Base-by-base conservation (phyloP, 768 basidiomycete species). In the Mycena leptocephala region DNA sequence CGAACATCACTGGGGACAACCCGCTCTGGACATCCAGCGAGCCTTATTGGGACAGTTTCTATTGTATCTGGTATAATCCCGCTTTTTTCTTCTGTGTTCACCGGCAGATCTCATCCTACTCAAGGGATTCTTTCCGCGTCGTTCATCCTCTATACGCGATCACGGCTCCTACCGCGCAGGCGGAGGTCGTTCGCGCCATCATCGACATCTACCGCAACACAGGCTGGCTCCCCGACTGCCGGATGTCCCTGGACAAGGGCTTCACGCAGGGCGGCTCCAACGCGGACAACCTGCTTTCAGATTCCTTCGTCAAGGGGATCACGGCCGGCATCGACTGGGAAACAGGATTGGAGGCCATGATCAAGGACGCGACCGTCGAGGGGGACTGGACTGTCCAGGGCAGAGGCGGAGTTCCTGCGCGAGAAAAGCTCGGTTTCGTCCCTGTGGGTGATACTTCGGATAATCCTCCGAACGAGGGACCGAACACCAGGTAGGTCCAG, bases 201-300 rank as follows among this genome's bases (percentile, higher is more conserved):
- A 81, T 82, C 69, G 81, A 81, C 66, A 74, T 82, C 30, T 79
- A 80, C 58, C 78, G 80, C 8, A 69, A 82, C 68, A 76, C 76
- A 11, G 82, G 82, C 24, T 82, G 69, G 66, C 75, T 81, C 22
- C 82, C 82, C 3, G 82, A 82, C 73, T 81, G 82, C 56, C 80
- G 82, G 7, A 82, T 81, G 81, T 81, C 81, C 2, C 66, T 78
- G 9, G 81, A 80, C 62, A 82, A 79, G 67, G 82, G 82, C 11
- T 70, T 77, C 53, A 82, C 82, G 3, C 82, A 82, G 70, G 82
- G 82, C 24, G 82, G 82, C 2, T 80, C 80, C 28, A 82, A 82
- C 53, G 82, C 80, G 9, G 82, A 82, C 69, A 76, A 62, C 11
- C 55, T 82, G 5, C 82, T 82, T 9, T 79, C 81, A 1, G 82